Evolutionary conservation across 2,329 filamentous ascomycete species (phyloP).

Genomic region (Aphanocladium album): DNA sequence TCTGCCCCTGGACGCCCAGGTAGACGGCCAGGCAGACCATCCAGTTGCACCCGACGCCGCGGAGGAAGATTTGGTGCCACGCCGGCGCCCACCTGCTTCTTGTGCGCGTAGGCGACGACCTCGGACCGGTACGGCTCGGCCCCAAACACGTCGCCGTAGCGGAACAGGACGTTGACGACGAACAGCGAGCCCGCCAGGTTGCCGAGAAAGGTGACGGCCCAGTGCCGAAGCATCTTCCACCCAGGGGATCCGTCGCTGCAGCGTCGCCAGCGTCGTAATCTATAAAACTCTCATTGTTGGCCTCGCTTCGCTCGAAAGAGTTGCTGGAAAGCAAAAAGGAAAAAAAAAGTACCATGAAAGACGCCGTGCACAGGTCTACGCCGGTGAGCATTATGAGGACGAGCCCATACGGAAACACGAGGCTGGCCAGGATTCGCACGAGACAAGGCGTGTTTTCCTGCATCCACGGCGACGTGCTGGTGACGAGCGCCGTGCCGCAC

Average conservation of each 20-base stretch:
- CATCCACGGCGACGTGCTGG: slow-evolving; percentile 38
- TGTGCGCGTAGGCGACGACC: slow-evolving; percentile 38
- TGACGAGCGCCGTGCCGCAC: slow-evolving; percentile 39
- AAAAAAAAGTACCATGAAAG: slow-evolving; percentile 32
- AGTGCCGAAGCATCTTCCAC: slow-evolving; percentile 20
- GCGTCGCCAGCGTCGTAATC: slow-evolving; percentile 15
- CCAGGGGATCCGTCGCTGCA: slow-evolving; percentile 12
- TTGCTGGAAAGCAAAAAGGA: background rate
- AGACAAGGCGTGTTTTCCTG: slow-evolving; percentile 43
- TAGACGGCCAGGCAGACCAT: slow-evolving; percentile 48
- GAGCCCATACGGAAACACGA: slow-evolving; percentile 44
- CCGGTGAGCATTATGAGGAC: slow-evolving; percentile 43
- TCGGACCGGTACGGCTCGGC: slow-evolving; percentile 36
- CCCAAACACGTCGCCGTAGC: slow-evolving; percentile 42
- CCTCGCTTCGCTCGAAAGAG: background rate
- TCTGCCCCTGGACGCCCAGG: slow-evolving; percentile 39
- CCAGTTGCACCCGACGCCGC: slow-evolving; percentile 51
- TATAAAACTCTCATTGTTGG: slow-evolving; percentile 3
- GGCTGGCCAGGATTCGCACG: slow-evolving; percentile 37
- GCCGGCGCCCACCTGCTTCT: slow-evolving; percentile 41
- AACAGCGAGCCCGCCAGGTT: slow-evolving; percentile 43
- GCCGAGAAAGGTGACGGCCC: slow-evolving; percentile 40
- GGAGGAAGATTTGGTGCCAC: slow-evolving; percentile 48
- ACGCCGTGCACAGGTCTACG: slow-evolving; percentile 42
- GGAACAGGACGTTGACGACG: slow-evolving; percentile 39